A percentile compares a stretch with the other conserved stretches of the same genome.
Conservation (phyloP, 441 rosid genomes). For the Erodium texanum region DNA sequence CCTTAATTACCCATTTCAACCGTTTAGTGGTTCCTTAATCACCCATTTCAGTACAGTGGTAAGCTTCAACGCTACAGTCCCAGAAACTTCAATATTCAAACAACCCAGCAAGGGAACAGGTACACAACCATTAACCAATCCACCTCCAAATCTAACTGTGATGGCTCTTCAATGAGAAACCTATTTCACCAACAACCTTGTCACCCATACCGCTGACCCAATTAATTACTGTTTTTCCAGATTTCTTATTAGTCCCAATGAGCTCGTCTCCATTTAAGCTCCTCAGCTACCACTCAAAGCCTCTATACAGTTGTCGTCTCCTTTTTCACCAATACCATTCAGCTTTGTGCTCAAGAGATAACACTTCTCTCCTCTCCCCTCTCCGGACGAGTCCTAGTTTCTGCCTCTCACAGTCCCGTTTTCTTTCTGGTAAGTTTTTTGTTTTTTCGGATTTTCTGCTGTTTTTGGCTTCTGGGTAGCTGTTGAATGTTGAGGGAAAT, state of each 20-base stretch:
- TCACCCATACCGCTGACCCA: not conserved
- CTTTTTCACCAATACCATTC: not conserved
- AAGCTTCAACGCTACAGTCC: not conserved
- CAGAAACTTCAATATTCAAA: not conserved
- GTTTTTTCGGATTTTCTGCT: not conserved
- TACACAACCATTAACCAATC: not conserved
- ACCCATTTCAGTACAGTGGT: not conserved
- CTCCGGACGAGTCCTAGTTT: not conserved
- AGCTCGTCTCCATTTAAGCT: slow-evolving; percentile 3
- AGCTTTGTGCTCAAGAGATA: not conserved
- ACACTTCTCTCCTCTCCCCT: not conserved
- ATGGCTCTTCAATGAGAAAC: slow-evolving; percentile 1
- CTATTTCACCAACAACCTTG: not conserved
- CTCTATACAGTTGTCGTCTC: not conserved
- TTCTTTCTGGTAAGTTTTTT: not conserved
- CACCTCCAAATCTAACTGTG: not conserved
- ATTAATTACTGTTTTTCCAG: not conserved
- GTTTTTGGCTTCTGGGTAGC: not conserved
- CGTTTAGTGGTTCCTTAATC: slow-evolving; percentile 1
- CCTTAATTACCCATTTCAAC: slow-evolving; percentile 1
- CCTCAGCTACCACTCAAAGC: not conserved
- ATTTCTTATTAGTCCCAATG: slow-evolving; percentile 3
- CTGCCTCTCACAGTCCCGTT: not conserved
- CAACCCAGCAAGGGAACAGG: not conserved
- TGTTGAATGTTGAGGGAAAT: not conserved